Base-by-base conservation (phyloP, 345 rosid genomes). In the Isatis tinctoria region DNA sequence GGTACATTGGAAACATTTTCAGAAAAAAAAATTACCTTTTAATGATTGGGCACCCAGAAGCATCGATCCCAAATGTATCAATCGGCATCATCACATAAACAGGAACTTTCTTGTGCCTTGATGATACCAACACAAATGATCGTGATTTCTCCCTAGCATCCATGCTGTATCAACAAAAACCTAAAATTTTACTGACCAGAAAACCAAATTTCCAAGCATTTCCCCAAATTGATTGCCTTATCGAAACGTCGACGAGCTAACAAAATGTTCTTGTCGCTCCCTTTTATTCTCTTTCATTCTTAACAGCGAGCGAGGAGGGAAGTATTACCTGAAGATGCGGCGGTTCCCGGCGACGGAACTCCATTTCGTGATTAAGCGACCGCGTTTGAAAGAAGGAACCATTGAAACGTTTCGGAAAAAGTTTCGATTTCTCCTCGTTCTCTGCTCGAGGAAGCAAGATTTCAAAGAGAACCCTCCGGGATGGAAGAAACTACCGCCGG, bases 71-170 rank as follows among this genome's bases (percentile, higher is more conserved):
- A 70, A 87, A 59, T 44, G 79, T 67, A 47, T 87, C 87, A 57
- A 72, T 60, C 2, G 88, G 88, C 88, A 80, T 80, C 87, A 87
- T 83, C 62, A 87, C 91, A 79, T 74, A 85, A 17, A 87, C 67
- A 10, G 88, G 88, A 22, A 87, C 87, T 70, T 69, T 83, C 79
- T 74, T 85, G 64, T 87, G 85, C 79, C 74, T 87, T 45, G 88
- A 82, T 67, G 88, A 83, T 74, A 83, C 82, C 76, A 83, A 47
- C 60, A 83, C 79, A 10, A 78, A 73, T 3, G 87, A 79, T 74
- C 82, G 66, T 68, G 87, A 83, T 73, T 80, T 83, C 74, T 87
- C 88, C 62, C 87, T 68, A 57, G 87, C 84, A 75, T 87, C 88
- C 91, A 87, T 85, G 75, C 91, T 85, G 73, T 78, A 73, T 69